Base-by-base conservation (phyloP, 805 yeast genomes). In the Jamesozyma piceae region DNA sequence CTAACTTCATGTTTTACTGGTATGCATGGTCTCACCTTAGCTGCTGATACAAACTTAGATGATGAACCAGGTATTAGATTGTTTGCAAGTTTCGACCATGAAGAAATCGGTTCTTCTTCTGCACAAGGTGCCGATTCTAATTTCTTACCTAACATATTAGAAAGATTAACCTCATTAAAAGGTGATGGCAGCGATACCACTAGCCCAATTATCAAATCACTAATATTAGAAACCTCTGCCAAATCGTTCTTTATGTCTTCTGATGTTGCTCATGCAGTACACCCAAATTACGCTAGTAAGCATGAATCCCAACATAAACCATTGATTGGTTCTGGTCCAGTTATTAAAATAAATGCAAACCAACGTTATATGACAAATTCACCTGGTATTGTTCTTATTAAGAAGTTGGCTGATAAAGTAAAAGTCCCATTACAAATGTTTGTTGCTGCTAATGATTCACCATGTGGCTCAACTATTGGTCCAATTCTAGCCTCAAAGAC, bases 111-210 rank as follows among this genome's bases (percentile, higher is more conserved):
- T 0, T 88, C 97, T 1, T 71, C 78, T 8, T 82, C 95, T 15
- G 95, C 95, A 13, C 97, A 90, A 64, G 98, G 98, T 49, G 98
- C 98, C 1, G 89, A 86, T 56, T 87, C 97, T 1, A 83, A 89
- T 46, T 86, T 92, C 59, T 67, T 90, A 42, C 92, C 92, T 19
- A 83, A 87, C 52, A 72, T 86, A 29, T 61, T 89, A 41, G 75
- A 74, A 47, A 75, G 97, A 57, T 63, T 89, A 37, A 73, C 88
- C 1, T 63, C 65, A 3, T 57, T 74, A 29, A 62, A 67, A 10
- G 65, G 67, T 28, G 66, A 70, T 33, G 68, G 68, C 3, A 48
- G 62, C 3, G 62, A 63, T 28, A 49, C 60, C 4, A 43, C 53
- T 11, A 53, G 51, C 2, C 54, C 60, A 5, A 43, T 55, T 35